These are phyloP conservation scores for Globisporangium uncinulatum DNA, from an alignment of 352 stramenopile species.

Conservation along the genomic window DNA sequence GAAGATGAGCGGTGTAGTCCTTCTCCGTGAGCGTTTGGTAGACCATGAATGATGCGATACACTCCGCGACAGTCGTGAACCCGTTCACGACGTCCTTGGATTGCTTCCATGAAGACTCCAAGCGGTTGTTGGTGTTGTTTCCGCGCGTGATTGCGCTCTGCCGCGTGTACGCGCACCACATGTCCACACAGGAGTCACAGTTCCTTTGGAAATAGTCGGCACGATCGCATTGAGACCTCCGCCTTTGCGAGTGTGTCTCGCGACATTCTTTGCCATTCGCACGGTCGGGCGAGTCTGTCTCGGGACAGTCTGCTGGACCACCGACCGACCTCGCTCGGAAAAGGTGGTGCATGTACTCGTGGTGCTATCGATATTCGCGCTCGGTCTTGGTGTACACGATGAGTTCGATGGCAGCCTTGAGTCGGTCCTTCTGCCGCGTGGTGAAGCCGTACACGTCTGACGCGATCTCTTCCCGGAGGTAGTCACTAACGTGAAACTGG, in stretches of 20 bases:
- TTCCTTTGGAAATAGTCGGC: too few relatives aligned
- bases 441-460: slow-evolving; percentile 12
- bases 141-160: slow-evolving; percentile 13
- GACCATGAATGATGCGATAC: slow-evolving; percentile 14
- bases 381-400: slow-evolving; percentile 15
- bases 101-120: slow-evolving; percentile 22
- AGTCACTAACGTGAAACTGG: slow-evolving; percentile 24
- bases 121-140: slow-evolving; percentile 25
- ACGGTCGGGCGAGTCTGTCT: not conserved
- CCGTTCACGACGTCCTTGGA: slow-evolving; percentile 14
- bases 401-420: slow-evolving; percentile 9
- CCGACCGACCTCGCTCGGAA: not conserved
- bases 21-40: slow-evolving; percentile 16
- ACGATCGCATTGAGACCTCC: not conserved
- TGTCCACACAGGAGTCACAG: slow-evolving; percentile 12
- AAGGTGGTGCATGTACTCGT: slow-evolving; percentile 9
- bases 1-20: slow-evolving; percentile 10
- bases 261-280: not conserved
- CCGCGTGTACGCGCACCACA: slow-evolving; percentile 15
- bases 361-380: slow-evolving; percentile 3
- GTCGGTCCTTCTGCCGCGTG: slow-evolving; percentile 14
- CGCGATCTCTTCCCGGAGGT: slow-evolving; percentile 12
- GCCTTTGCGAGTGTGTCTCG: too few relatives aligned
- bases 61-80: slow-evolving; percentile 17
- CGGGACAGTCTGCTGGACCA: not conserved